Evolutionary conservation across 2,329 filamentous ascomycete species (phyloP).

Genomic region (Aphanoascus verrucosus): DNA sequence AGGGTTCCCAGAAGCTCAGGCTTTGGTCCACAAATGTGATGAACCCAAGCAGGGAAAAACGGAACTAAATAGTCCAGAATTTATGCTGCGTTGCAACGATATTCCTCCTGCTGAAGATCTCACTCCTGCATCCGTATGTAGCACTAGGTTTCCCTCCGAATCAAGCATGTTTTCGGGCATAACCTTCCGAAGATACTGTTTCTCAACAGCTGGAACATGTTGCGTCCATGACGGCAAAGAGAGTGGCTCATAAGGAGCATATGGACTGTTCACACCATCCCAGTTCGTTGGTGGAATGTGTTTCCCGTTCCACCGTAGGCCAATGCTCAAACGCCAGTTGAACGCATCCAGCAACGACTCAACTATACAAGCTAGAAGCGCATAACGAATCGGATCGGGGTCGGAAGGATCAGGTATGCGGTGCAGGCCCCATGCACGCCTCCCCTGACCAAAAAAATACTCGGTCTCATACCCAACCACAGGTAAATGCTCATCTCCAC

Average conservation of each 20-base stretch:
- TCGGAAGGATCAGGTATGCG: slow-evolving; percentile 22
- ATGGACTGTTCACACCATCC: slow-evolving; percentile 10
- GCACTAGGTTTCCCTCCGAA: slow-evolving; percentile 21
- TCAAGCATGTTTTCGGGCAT: slow-evolving; percentile 19
- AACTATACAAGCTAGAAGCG: slow-evolving; percentile 21
- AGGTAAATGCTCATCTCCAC: slow-evolving; percentile 14
- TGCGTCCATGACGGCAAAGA: slow-evolving; percentile 17
- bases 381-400: slow-evolving; percentile 22
- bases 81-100: slow-evolving; percentile 11
- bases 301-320: slow-evolving; percentile 16
- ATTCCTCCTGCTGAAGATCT: slow-evolving; percentile 13
- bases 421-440: slow-evolving; percentile 17
- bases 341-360: slow-evolving; percentile 20
- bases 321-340: slow-evolving; percentile 21
- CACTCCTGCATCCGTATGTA: slow-evolving; percentile 6
- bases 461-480: slow-evolving; percentile 10
- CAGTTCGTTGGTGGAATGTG: slow-evolving; percentile 13
- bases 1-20: too few relatives aligned
- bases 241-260: slow-evolving; percentile 14
- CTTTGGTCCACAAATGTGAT: too few relatives aligned
- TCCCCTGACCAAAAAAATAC: slow-evolving; percentile 21
- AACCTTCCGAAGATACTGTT: slow-evolving; percentile 13
- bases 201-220: slow-evolving; percentile 14
- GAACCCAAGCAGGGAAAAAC: neutral
- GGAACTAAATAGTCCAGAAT: slow-evolving; percentile 12